Percentiles rank a stretch among this genome's conserved stretches.
Evolutionary conservation across 2,329 filamentous ascomycete genomes (phyloP).

Genomic region (Xylariaceae sp.): DNA sequence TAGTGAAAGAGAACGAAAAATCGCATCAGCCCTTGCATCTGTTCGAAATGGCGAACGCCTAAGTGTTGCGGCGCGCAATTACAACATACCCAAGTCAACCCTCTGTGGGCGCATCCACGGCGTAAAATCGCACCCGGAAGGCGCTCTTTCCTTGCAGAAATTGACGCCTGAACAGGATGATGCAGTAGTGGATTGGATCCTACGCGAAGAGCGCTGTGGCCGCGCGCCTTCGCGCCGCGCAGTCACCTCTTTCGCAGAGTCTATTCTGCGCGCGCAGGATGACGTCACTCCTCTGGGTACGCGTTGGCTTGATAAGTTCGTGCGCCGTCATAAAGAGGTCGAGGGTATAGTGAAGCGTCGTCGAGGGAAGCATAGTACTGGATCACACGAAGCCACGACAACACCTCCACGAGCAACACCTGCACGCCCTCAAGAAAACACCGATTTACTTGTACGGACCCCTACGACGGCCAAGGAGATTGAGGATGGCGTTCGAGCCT

Average conservation of each 20-base stretch:
- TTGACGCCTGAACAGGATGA: neutral
- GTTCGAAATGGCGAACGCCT: neutral
- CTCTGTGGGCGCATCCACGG: neutral
- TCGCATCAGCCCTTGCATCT: neutral
- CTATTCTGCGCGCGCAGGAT: neutral
- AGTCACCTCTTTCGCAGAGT: neutral
- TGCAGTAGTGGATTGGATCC: neutral
- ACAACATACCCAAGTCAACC: neutral
- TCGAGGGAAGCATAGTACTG: too few species aligned
- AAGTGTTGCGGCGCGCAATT: neutral
- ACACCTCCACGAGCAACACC: too few species aligned
- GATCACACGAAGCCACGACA: too few species aligned
- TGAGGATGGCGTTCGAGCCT: too few species aligned
- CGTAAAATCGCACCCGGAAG: neutral
- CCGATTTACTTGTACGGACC: too few species aligned
- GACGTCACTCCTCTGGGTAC: neutral
- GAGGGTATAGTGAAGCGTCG: too few species aligned
- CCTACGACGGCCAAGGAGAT: too few species aligned
- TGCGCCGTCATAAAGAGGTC: neutral
- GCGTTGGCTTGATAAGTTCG: neutral
- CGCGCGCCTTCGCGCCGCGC: neutral
- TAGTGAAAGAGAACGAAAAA: neutral
- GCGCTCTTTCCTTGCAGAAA: neutral
- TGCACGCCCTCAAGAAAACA: too few species aligned
- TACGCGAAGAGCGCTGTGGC: neutral